Percentiles rank a stretch among this genome's conserved stretches.
Evolutionary conservation across 2,329 filamentous ascomycete species (phyloP).

Genomic region (Setomelanomma holmii): DNA sequence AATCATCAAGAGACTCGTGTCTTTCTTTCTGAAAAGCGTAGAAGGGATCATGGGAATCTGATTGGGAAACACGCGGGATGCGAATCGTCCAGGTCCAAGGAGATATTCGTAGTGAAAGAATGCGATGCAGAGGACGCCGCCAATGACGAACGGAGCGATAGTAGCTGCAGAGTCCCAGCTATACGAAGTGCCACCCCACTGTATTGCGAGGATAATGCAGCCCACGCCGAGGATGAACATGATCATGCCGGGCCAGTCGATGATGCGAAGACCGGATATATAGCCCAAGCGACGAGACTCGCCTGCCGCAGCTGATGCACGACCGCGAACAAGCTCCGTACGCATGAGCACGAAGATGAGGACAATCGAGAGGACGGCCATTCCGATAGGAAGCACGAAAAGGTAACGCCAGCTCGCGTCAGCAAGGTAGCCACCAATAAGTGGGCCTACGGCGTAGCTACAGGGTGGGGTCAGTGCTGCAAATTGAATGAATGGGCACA

Average conservation of each 20-base stretch:
- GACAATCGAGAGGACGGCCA: slow-evolving; percentile 57
- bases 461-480: background rate
- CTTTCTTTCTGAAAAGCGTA: slow-evolving; percentile 62
- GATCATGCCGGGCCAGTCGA: slow-evolving; percentile 45
- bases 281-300: slow-evolving; percentile 44
- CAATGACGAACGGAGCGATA: slow-evolving; percentile 62
- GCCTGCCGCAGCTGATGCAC: slow-evolving; percentile 47
- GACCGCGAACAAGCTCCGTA: slow-evolving; percentile 63
- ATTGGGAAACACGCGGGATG: slow-evolving; percentile 59
- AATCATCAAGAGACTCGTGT: slow-evolving; percentile 67
- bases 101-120: slow-evolving; percentile 63
- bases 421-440: slow-evolving; percentile 66
- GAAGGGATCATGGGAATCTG: slow-evolving; percentile 72
- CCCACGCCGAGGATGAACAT: slow-evolving; percentile 46
- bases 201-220: slow-evolving; percentile 46
- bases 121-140: slow-evolving; percentile 53
- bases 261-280: slow-evolving; percentile 53
- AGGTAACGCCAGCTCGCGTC: slow-evolving; percentile 69
- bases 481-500: too few species aligned
- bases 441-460: slow-evolving; percentile 66
- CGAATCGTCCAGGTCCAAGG: slow-evolving; percentile 58
- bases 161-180: slow-evolving; percentile 63
- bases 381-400: slow-evolving; percentile 61
- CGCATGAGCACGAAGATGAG: slow-evolving; percentile 65
- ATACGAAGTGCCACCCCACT: slow-evolving; percentile 67